A percentile compares a stretch with the other conserved stretches of the same genome.
phyloP scores from a whole-genome alignment of 208 protist species.

The Phytomonas sp. region DNA sequence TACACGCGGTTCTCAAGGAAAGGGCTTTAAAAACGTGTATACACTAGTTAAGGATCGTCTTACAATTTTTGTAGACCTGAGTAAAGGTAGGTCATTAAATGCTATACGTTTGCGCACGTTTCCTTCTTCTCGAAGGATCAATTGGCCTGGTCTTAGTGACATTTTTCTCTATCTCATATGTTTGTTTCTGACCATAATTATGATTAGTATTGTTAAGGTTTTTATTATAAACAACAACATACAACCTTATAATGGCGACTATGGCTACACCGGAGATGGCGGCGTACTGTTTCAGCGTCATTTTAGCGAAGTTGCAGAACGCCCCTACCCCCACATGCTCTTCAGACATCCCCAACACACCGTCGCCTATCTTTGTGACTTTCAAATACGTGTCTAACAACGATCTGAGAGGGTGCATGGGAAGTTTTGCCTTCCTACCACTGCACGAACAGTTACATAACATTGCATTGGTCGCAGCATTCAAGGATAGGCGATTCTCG shows the following conservation, averaged over 20 bases:
- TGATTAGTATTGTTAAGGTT: neutral
- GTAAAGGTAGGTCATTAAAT: slow-evolving; percentile 1
- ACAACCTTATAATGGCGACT: slow-evolving; percentile 14
- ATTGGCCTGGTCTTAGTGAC: neutral
- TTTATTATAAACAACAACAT: slow-evolving; percentile 7
- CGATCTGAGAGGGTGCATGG: slow-evolving; percentile 80
- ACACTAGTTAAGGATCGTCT: neutral
- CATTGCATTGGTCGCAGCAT: slow-evolving; percentile 57
- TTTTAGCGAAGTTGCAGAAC: slow-evolving; percentile 31
- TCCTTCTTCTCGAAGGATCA: neutral
- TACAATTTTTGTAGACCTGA: neutral
- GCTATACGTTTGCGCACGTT: neutral
- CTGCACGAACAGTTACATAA: slow-evolving; percentile 63
- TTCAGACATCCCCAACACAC: slow-evolving; percentile 42
- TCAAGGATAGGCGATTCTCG: slow-evolving; percentile 69
- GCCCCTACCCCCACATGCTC: slow-evolving; percentile 28
- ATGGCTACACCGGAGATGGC: slow-evolving; percentile 75
- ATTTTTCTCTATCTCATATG: neutral
- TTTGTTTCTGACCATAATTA: neutral
- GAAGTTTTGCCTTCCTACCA: slow-evolving; percentile 50
- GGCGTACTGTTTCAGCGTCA: slow-evolving; percentile 77
- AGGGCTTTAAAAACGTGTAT: neutral
- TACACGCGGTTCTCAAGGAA: neutral
- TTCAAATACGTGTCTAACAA: slow-evolving; percentile 39
- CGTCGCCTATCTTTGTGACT: slow-evolving; percentile 74